Evolutionary conservation across 2,329 filamentous ascomycete species (phyloP), one percentile per base, ranked within the genome.

Genomic region (Corynespora cassiicola): DNA sequence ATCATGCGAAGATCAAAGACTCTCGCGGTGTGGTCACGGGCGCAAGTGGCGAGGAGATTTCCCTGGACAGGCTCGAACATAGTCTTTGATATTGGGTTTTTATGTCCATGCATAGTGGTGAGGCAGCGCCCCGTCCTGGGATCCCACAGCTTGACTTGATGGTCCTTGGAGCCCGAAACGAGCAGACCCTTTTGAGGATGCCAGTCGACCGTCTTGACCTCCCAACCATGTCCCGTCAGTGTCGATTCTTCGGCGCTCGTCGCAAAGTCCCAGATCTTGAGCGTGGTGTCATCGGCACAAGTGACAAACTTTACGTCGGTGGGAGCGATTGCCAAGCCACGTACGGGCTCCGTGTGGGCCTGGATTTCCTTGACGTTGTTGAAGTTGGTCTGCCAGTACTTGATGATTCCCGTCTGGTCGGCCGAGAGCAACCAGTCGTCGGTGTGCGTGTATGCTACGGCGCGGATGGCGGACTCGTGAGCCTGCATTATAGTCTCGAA

Each of bases 401-500:
- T 97, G 71, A 99, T 86, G 47, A 94, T 81, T 39, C 94, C 94
- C 55, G 94, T 90, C 68, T 97, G 91, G 64, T 97, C 94, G 36
- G 89, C 91, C 6, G 94, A 97, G 36, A 99, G 82, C 9, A 99
- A 78, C 92, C 94, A 99, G 71, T 99, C 94, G 63, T 96, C 89
- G 57, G 88, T 95, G 70, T 97, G 89, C 2, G 94, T 95, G 75
- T 96, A 99, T 50, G 84, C 83, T 29, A 91, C 77, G 7, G 87
- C 85, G 54, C 90, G 82, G 51, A 96, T 90, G 23, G 89, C 88
- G 38, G 85, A 84, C 70, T 96, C 92, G 69, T 97, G 92, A 24
- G 92, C 92, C 68, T 96, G 91, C 88, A 96, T 96, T 18, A 99
- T 96, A 3, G 94, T 97, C 73, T 99, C 94, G 58, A 99, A 99